These are phyloP conservation scores for Tetrapisispora arboricola DNA, from an alignment of 805 yeast species.

Conservation along the genomic window DNA sequence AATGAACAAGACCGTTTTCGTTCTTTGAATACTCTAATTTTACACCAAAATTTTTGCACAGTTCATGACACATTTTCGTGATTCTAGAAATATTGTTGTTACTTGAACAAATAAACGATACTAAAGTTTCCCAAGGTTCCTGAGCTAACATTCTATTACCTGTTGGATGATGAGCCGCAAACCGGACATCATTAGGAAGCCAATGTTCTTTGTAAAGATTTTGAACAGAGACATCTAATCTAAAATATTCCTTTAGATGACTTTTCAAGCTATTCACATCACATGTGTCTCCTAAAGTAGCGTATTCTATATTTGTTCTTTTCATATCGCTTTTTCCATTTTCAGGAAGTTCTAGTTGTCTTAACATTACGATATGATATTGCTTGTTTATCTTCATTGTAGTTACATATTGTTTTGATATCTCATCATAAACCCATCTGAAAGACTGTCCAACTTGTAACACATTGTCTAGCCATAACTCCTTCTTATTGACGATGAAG, in stretches of 20 bases:
- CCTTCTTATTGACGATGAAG: conserved; percentile 6
- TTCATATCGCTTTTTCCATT: conserved; percentile 26
- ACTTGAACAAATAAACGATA: conserved; percentile 90
- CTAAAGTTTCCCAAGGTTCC: conserved; percentile 93
- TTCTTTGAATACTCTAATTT: conserved; percentile 30
- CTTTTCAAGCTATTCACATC: conserved; percentile 28
- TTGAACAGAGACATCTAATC: conserved; percentile 45
- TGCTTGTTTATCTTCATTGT: conserved; percentile 23
- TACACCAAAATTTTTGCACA: conserved; percentile 64
- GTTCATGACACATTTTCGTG: conserved; percentile 78
- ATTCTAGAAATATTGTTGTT: conserved; percentile 92
- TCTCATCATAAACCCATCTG: conserved; percentile 24
- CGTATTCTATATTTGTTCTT: conserved; percentile 37
- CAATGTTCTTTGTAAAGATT: conserved; percentile 47
- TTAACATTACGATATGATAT: conserved; percentile 53
- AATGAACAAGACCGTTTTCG: conserved; percentile 43
- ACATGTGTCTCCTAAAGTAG: conserved; percentile 30
- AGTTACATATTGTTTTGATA: conserved; percentile 14
- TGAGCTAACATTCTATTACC: conserved; percentile 84
- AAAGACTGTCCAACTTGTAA: conserved; percentile 29
- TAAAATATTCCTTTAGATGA: conserved; percentile 59
- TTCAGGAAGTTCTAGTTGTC: conserved; percentile 36
- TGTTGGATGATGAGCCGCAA: conserved; percentile 30
- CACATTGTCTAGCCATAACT: conserved; percentile 40
- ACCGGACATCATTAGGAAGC: conserved; percentile 45